Evolutionary conservation across 2,329 filamentous ascomycete genomes (phyloP).

Genomic region (Xylaria sp.): DNA sequence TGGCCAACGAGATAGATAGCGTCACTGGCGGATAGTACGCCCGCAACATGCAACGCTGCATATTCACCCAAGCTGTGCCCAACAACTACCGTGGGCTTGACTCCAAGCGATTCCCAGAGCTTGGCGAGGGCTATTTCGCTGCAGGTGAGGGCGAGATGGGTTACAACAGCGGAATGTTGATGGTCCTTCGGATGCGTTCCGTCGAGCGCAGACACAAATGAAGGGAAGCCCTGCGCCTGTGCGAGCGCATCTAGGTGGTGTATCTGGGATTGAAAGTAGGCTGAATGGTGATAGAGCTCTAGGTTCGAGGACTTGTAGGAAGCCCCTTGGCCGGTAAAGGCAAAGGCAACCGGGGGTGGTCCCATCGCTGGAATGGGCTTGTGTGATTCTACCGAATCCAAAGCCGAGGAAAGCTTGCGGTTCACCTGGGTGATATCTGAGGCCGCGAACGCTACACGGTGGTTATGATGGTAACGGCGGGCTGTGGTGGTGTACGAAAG

Average conservation of each 20-base stretch:
- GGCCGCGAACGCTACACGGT: constrained; percentile 51
- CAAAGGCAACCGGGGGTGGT: constrained; percentile 47
- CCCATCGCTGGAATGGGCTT: constrained; percentile 35
- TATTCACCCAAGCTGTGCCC: constrained; percentile 76
- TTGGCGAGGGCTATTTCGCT: constrained; percentile 63
- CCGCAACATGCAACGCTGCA: constrained; percentile 73
- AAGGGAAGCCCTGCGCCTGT: constrained; percentile 59
- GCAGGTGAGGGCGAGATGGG: constrained; percentile 60
- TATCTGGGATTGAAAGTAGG: constrained; percentile 11
- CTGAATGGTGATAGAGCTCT: constrained; percentile 15
- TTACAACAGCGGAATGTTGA: constrained; percentile 55
- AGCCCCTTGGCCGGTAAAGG: constrained; percentile 41
- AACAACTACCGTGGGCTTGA: constrained; percentile 62
- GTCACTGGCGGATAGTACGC: constrained; percentile 73
- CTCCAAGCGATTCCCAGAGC: constrained; percentile 61
- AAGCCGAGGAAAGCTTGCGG: constrained; percentile 50
- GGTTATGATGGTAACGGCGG: constrained; percentile 66
- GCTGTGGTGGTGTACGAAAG: constrained; percentile 74
- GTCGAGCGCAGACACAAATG: constrained; percentile 55
- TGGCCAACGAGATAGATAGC: constrained; percentile 74
- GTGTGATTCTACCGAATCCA: constrained; percentile 11
- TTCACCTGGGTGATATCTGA: constrained; percentile 11
- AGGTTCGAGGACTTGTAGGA: constrained; percentile 6
- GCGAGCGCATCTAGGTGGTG: constrained; percentile 4
- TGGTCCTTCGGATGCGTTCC: constrained; percentile 44